Conservation (phyloP, 176 grass and related monocot genomes). For the Oryza meyeriana region DNA sequence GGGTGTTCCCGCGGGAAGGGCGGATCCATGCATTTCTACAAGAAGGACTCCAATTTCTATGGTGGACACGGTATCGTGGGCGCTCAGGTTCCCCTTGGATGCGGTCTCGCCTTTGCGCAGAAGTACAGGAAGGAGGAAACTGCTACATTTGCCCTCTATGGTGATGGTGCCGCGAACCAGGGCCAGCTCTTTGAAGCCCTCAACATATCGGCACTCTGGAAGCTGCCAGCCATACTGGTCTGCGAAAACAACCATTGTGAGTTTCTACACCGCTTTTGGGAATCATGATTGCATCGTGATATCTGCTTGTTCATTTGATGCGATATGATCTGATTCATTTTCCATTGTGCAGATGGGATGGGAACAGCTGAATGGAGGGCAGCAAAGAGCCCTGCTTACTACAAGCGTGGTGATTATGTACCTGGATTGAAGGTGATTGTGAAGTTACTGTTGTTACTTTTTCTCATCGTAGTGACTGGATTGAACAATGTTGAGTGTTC, state of each 20-base stretch:
- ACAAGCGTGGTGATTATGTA: slow-evolving; percentile 97
- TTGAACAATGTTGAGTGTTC: slow-evolving; percentile 7
- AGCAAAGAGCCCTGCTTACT: slow-evolving; percentile 82
- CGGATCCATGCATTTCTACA: slow-evolving; percentile 99
- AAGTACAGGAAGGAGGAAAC: slow-evolving; percentile 87
- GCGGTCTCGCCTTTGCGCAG: slow-evolving; percentile 86
- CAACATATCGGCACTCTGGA: slow-evolving; percentile 95
- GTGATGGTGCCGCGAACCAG: slow-evolving; percentile 93
- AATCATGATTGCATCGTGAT: background rate
- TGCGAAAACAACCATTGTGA: slow-evolving; percentile 99
- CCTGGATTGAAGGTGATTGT: slow-evolving; percentile 82
- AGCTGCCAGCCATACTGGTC: slow-evolving; percentile 77
- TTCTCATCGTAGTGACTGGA: background rate
- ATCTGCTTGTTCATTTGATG: background rate
- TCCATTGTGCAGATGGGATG: slow-evolving; percentile 71
- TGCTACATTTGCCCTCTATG: slow-evolving; percentile 78
- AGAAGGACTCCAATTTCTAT: slow-evolving; percentile 85
- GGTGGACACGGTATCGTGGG: slow-evolving; percentile 95
- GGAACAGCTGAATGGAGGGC: slow-evolving; percentile 94
- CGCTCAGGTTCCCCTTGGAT: slow-evolving; percentile 87
- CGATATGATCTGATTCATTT: slow-evolving; percentile 15
- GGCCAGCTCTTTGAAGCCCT: slow-evolving; percentile 99
- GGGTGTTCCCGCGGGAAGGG: slow-evolving; percentile 92
- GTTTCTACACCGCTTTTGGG: background rate
- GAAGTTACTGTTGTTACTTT: background rate